phyloP scores from a whole-genome alignment of 108 stramenopile genomes.

The Cyclotella cryptica region DNA sequence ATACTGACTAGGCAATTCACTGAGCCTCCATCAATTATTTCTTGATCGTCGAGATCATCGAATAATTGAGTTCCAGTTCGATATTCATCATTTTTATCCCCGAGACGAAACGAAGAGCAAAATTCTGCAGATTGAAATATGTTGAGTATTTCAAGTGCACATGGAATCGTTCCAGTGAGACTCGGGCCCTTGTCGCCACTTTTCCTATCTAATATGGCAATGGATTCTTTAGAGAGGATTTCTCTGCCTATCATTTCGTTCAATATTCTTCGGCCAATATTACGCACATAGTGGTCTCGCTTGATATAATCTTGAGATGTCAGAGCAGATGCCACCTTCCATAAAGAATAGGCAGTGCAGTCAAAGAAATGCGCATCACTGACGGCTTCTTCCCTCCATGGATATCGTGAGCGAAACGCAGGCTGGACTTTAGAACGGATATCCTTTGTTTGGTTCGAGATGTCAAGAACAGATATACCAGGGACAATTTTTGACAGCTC shows the following conservation, averaged over 20 bases:
- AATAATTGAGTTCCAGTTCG: slow-evolving; percentile 54
- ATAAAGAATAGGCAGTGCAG: slow-evolving; percentile 79
- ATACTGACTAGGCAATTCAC: slow-evolving; percentile 80
- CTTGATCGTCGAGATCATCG: slow-evolving; percentile 84
- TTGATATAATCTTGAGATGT: slow-evolving; percentile 59
- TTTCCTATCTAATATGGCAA: slow-evolving; percentile 11
- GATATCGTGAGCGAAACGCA: slow-evolving; percentile 59
- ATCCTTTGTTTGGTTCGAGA: slow-evolving; percentile 19
- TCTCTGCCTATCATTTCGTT: slow-evolving; percentile 35
- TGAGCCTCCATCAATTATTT: slow-evolving; percentile 52
- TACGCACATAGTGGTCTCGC: slow-evolving; percentile 70
- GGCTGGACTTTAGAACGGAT: slow-evolving; percentile 52
- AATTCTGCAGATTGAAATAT: slow-evolving; percentile 56
- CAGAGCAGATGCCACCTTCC: slow-evolving; percentile 71
- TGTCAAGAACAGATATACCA: slow-evolving; percentile 12
- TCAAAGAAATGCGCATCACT: slow-evolving; percentile 88
- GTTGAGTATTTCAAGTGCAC: slow-evolving; percentile 58
- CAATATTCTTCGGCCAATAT: slow-evolving; percentile 55
- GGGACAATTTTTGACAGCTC: slow-evolving; percentile 34
- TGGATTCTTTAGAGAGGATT: slow-evolving; percentile 32
- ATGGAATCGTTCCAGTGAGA: slow-evolving; percentile 60
- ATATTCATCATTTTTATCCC: slow-evolving; percentile 52
- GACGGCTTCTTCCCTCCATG: slow-evolving; percentile 64
- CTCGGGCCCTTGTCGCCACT: slow-evolving; percentile 4
- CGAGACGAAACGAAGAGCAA: slow-evolving; percentile 52